phyloP scores from a whole-genome alignment of 768 basidiomycete genomes.

The Lactarius psammicola region DNA sequence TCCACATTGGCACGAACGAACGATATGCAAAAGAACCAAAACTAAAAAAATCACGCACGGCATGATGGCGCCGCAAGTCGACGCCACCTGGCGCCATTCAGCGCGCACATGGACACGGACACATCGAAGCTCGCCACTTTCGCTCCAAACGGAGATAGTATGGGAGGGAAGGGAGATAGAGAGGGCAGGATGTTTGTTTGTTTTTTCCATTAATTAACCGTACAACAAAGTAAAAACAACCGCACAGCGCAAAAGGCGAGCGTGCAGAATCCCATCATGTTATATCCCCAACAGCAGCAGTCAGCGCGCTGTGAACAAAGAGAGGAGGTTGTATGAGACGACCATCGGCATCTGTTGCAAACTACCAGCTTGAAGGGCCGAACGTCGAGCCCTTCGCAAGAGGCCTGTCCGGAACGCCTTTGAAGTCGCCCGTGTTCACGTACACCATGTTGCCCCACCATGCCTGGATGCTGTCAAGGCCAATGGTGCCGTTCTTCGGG shows the following conservation, averaged over 20 bases:
- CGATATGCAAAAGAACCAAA: neutral
- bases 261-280: neutral
- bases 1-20: neutral
- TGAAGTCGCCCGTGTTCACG: conserved; percentile 36
- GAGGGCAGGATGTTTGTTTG: neutral
- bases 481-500: conserved; percentile 60
- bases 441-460: conserved; percentile 72
- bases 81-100: neutral
- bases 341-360: neutral
- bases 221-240: neutral
- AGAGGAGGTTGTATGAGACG: neutral
- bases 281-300: neutral
- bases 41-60: neutral
- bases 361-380: conserved; percentile 26
- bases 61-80: neutral
- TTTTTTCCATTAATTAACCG: neutral
- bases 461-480: conserved; percentile 46
- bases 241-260: neutral
- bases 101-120: neutral
- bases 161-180: neutral
- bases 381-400: conserved; percentile 18
- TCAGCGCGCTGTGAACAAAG: neutral
- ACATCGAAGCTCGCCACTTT: neutral
- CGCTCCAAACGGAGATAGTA: neutral
- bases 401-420: conserved; percentile 22